phyloP scores from a whole-genome alignment of 176 grass and related monocot species.

The Ensete ventricosum region DNA sequence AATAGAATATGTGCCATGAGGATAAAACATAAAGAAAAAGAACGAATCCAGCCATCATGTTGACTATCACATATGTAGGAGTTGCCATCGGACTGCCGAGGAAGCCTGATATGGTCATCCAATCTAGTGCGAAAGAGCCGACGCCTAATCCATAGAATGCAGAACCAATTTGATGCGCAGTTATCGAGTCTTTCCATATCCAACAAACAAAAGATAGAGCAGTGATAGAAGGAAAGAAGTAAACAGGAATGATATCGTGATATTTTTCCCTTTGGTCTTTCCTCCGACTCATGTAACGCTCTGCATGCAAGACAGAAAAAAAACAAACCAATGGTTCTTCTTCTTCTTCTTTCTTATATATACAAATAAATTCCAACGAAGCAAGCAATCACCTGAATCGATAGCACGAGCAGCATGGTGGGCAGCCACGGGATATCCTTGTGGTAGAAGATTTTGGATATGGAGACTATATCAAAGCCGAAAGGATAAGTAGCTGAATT shows the following conservation, averaged over 20 bases:
- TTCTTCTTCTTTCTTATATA: too few relatives aligned
- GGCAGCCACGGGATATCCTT: neutral
- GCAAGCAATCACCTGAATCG: neutral
- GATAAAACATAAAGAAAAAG: neutral
- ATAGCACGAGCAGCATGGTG: neutral
- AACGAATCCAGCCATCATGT: neutral
- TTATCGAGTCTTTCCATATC: too few relatives aligned
- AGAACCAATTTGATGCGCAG: slow-evolving; percentile 14
- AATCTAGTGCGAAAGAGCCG: neutral
- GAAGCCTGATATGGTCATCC: neutral
- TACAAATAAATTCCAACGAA: too few relatives aligned
- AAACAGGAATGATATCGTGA: slow-evolving; percentile 2
- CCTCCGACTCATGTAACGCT: slow-evolving; percentile 20
- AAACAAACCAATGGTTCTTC: too few relatives aligned
- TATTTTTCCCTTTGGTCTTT: slow-evolving; percentile 6
- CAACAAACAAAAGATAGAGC: too few relatives aligned
- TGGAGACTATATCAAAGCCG: neutral
- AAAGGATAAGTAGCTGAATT: too few relatives aligned
- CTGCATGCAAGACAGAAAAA: neutral
- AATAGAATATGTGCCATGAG: neutral
- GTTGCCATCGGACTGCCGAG: neutral
- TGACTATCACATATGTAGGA: neutral
- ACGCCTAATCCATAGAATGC: slow-evolving; percentile 18
- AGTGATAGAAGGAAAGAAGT: slow-evolving; percentile 1
- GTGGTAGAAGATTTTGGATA: neutral